A percentile compares a stretch with the other conserved stretches of the same genome.
Conservation (phyloP, 768 basidiomycete species). For the Boletellus ananiceps region DNA sequence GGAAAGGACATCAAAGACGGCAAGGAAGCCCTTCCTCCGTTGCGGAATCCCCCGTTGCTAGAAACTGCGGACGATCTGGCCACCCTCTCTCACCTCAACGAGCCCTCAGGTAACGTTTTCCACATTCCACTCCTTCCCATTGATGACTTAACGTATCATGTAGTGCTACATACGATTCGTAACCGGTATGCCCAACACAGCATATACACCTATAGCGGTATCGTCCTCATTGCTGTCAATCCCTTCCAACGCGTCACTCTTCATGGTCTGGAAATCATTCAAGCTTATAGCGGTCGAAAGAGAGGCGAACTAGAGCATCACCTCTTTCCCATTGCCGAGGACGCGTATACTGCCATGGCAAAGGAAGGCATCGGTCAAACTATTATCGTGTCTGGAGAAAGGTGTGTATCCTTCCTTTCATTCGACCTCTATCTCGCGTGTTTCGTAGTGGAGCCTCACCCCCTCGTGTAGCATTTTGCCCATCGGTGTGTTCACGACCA, state of each 20-base stretch:
- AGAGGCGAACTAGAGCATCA: conserved; percentile 97
- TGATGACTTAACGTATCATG: not conserved
- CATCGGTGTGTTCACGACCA: no score
- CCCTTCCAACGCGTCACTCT: conserved; percentile 97
- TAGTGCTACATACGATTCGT: conserved; percentile 94
- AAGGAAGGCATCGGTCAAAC: conserved; percentile 94
- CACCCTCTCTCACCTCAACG: conserved; percentile 95
- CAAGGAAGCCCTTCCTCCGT: conserved; percentile 78
- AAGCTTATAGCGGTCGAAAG: conserved; percentile 88
- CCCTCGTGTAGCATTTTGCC: no score
- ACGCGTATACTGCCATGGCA: conserved; percentile 97
- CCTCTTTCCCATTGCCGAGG: conserved; percentile 97
- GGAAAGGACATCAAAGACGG: conserved; percentile 76
- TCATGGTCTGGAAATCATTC: conserved; percentile 95
- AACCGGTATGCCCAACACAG: conserved; percentile 96
- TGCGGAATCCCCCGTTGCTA: conserved; percentile 93
- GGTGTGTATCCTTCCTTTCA: conserved; percentile 43
- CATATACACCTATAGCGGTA: conserved; percentile 98
- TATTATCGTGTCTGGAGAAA: conserved; percentile 97
- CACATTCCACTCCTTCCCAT: not conserved
- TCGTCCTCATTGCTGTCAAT: conserved; percentile 97
- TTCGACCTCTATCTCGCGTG: conserved; percentile 8
- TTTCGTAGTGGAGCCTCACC: conserved; percentile 86
- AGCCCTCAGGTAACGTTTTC: conserved; percentile 75
- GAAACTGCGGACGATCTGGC: conserved; percentile 98